A percentile compares a stretch with the other conserved stretches of the same genome.
These are phyloP conservation scores for Aspergillus candidus DNA, from an alignment of 2,329 filamentous ascomycete genomes.

Conservation along the genomic window DNA sequence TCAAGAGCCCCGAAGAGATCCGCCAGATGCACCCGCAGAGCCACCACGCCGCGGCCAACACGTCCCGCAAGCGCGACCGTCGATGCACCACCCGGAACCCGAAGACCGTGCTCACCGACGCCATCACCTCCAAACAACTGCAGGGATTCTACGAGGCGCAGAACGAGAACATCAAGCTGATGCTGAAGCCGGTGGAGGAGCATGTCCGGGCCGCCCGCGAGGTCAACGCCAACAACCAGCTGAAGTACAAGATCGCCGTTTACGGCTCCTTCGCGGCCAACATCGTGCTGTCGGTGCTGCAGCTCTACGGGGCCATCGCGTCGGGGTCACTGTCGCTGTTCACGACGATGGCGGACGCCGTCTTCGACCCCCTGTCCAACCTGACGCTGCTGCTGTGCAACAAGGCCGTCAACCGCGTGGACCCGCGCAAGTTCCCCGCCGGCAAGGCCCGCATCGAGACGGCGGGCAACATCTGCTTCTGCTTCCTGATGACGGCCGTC, in stretches of 20 bases:
- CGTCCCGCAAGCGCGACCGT: conserved; percentile 60
- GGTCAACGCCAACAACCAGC: conserved; percentile 71
- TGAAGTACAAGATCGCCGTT: conserved; percentile 58
- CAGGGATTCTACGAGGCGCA: conserved; percentile 82
- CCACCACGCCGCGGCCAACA: conserved; percentile 53
- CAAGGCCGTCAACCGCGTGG: conserved; percentile 81
- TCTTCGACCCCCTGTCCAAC: conserved; percentile 90
- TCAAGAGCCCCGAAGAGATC: conserved; percentile 74
- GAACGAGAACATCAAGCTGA: conserved; percentile 86
- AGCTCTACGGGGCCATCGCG: conserved; percentile 80
- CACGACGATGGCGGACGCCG: conserved; percentile 91
- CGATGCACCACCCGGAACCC: conserved; percentile 19
- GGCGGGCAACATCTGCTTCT: conserved; percentile 92
- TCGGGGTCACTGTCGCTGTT: conserved; percentile 92
- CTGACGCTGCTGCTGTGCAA: conserved; percentile 79
- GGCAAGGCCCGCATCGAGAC: conserved; percentile 94
- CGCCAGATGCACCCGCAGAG: conserved; percentile 55
- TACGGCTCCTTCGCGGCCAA: conserved; percentile 71
- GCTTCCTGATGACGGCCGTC: conserved; percentile 90
- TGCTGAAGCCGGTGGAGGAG: conserved; percentile 89
- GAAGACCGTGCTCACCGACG: not conserved
- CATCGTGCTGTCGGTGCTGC: conserved; percentile 67
- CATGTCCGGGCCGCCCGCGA: conserved; percentile 77
- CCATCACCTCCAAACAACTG: conserved; percentile 36
- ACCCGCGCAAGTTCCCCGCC: conserved; percentile 78